phyloP scores from a whole-genome alignment of 176 grass and related monocot genomes.

The Rhynchospora breviuscula region DNA sequence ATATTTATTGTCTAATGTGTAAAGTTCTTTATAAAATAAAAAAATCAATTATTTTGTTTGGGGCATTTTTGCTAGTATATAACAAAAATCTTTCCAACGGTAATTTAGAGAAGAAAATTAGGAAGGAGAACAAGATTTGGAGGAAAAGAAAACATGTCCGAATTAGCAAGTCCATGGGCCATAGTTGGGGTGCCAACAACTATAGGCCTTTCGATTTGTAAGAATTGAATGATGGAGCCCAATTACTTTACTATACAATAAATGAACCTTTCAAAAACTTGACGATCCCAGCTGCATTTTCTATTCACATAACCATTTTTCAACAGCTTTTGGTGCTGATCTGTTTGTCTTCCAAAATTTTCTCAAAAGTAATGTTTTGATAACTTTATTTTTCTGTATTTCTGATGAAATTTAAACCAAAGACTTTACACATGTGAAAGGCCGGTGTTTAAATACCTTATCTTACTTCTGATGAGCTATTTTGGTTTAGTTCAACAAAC shows the following conservation, averaged over 20 bases:
- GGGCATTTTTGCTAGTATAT: too few species aligned
- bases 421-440: background rate
- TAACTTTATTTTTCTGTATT: background rate
- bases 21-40: too few species aligned
- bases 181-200: background rate
- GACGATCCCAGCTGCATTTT: background rate
- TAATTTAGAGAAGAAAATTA: too few species aligned
- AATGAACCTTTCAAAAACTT: background rate
- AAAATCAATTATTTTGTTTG: too few species aligned
- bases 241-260: background rate
- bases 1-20: too few species aligned
- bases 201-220: background rate
- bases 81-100: too few species aligned
- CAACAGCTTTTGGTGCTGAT: background rate
- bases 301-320: background rate
- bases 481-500: conserved; percentile 23
- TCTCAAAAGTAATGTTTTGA: background rate
- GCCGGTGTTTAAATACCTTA: background rate
- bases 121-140: too few species aligned
- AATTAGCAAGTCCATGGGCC: background rate
- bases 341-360: background rate
- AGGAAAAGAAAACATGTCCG: background rate
- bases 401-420: background rate
- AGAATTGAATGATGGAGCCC: background rate
- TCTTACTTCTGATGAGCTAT: background rate